These are phyloP conservation scores for Arabidopsis thaliana DNA, from an alignment of 345 rosid genomes.

Conservation along the genomic window TAIR10.1 NC_003075.7:16550001-16550500, in stretches of 20 bases:
- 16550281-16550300: conserved; percentile 16
- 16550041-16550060: background rate
- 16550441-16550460: no score
- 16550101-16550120: background rate
- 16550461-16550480: no score
- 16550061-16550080: background rate
- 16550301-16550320: conserved; percentile 40
- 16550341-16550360: background rate
- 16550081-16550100: background rate
- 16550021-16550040: conserved; percentile 63
- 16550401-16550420: no score
- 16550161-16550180: conserved; percentile 45
- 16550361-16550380: background rate
- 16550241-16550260: background rate
- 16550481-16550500: no score
- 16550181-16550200: conserved; percentile 40
- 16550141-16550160: conserved; percentile 48
- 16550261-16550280: conserved; percentile 27
- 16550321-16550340: conserved; percentile 13
- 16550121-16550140: conserved; percentile 47
- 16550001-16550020: conserved; percentile 95
- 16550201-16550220: conserved; percentile 45
- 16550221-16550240: conserved; percentile 31
- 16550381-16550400: no score
- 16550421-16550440: no score